Evolutionary conservation across 1,139 yeast genomes (phyloP), one percentile per base, ranked within the genome.

Genomic region (Meyerozyma elateridarum): DNA sequence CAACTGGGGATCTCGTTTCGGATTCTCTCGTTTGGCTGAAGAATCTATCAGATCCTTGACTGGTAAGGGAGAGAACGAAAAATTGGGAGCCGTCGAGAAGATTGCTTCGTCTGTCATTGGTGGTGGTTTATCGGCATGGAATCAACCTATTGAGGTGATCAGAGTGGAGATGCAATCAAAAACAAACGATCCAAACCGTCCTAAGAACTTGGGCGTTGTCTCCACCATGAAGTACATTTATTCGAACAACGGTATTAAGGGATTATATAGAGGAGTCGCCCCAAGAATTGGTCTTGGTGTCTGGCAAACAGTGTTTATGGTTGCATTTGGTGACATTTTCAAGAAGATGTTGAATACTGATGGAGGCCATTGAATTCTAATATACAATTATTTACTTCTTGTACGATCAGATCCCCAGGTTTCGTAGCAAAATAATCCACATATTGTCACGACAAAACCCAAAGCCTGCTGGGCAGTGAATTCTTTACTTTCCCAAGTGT

Each of bases 291-390:
- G 95, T 35, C 73, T 91, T 48, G 95, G 97, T 45, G 84, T 91
- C 41, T 91, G 97, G 96, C 98, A 91, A 69, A 91, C 98, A 2
- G 87, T 91, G 30, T 91, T 94, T 61, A 91, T 91, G 97, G 97
- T 91, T 39, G 96, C 96, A n/a, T 79, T 91, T 46, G 98, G 97
- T 54, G 98, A 91, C 56, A 85, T 88, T 60, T 61, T 67, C 49
- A 67, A 65, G 51, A 62, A 54, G 45, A 46, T 63, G 55, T 59
- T 68, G 48, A 66, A 67, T 37, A 60, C 71, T 25, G 70, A 68
- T 27, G 67, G 69, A 22, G 70, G 70, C 27, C 70, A 64, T 49
- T 60, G 52, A 41, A 22, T 19, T 12, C 6, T 8, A 16, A 12
- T 28, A 8, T 32, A 20, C 16, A 28, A 14, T 26, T 21, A 7